Percentiles rank a stretch among this genome's conserved stretches.
Conservation (phyloP, 495 filamentous ascomycete species). For the Annulohypoxylon bovei region DNA sequence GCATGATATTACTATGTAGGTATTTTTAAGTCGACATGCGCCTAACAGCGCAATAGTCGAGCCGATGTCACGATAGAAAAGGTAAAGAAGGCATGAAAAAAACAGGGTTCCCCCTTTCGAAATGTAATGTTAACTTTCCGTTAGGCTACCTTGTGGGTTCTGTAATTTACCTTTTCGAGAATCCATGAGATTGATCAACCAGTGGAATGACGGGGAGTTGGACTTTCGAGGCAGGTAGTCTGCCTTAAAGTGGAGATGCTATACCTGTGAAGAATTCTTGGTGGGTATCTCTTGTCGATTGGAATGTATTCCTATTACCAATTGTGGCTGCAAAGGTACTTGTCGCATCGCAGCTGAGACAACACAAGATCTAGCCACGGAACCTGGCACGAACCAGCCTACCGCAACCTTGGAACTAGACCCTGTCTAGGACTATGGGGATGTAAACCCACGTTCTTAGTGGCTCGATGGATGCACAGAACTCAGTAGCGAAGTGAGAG, state of each 20-base stretch:
- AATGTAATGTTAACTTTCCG: not conserved
- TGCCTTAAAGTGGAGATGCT: conserved; percentile 22
- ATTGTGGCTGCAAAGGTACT: conserved; percentile 7
- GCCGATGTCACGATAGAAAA: conserved; percentile 8
- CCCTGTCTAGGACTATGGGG: conserved; percentile 30
- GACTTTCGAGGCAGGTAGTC: conserved; percentile 22
- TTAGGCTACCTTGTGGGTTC: conserved; percentile 20
- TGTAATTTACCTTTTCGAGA: conserved; percentile 37
- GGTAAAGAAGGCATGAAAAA: not conserved
- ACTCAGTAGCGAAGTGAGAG: not conserved
- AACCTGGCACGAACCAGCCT: conserved; percentile 24
- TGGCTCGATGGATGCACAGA: conserved; percentile 12
- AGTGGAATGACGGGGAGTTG: conserved; percentile 21
- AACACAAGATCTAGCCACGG: conserved; percentile 24
- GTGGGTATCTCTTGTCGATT: not conserved
- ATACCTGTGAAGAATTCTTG: conserved; percentile 27
- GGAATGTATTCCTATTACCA: conserved; percentile 21
- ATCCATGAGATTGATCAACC: conserved; percentile 17
- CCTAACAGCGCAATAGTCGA: not conserved
- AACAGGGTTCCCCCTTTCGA: conserved; percentile 16
- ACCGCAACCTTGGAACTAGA: conserved; percentile 13
- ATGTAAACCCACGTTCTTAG: conserved; percentile 23
- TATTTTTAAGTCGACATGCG: not conserved
- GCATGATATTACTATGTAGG: not conserved
- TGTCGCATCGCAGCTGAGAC: conserved; percentile 23